Evolutionary conservation across 495 filamentous ascomycete species (phyloP).

Genomic region (Aspergillus steynii): DNA sequence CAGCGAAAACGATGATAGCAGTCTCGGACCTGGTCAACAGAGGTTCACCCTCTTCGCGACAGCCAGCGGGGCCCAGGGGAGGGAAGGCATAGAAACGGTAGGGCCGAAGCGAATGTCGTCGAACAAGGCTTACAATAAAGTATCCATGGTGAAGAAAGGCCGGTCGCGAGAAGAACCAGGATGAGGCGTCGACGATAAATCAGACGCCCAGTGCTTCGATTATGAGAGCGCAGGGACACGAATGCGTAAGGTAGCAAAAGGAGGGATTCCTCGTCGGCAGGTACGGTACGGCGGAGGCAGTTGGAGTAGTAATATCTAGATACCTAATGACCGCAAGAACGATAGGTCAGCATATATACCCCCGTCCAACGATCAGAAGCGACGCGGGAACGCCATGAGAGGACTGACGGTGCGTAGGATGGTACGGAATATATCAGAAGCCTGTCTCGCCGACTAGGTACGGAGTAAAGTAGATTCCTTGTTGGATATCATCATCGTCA

Average conservation of each 20-base stretch:
- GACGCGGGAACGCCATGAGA: too few species aligned
- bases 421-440: background rate
- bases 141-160: slow-evolving; percentile 61
- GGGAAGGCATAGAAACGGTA: background rate
- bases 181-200: background rate
- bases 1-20: background rate
- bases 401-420: background rate
- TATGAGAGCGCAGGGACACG: background rate
- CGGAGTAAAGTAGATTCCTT: background rate
- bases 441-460: background rate
- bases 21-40: background rate
- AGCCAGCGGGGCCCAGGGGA: background rate
- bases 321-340: background rate
- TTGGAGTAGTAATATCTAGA: background rate
- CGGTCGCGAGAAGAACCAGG: background rate
- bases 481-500: background rate
- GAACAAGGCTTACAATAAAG: slow-evolving; percentile 64
- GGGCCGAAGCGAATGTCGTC: background rate
- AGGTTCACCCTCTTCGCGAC: background rate
- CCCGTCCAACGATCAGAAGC: background rate
- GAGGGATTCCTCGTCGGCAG: background rate
- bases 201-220: background rate
- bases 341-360: background rate
- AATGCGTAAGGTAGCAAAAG: background rate
- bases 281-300: background rate